A percentile compares a stretch with the other conserved stretches of the same genome.
Conservation (phyloP, 2,329 filamentous ascomycete genomes). For the Cordyceps sp. region DNA sequence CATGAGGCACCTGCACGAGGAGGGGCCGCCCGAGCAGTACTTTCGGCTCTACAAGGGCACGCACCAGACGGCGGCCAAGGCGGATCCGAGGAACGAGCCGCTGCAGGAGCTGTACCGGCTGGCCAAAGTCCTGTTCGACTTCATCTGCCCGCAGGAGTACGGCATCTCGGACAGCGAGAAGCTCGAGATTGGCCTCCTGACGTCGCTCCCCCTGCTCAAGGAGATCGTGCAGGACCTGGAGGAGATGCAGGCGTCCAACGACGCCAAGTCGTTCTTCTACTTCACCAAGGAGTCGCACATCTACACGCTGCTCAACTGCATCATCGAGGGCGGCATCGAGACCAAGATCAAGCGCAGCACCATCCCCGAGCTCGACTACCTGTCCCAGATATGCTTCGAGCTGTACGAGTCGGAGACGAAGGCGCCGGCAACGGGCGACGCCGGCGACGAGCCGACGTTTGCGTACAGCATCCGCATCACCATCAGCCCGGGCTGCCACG, state of each 20-base stretch:
- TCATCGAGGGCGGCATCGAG: slow-evolving; percentile 88
- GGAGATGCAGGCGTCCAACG: slow-evolving; percentile 87
- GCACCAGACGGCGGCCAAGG: slow-evolving; percentile 50
- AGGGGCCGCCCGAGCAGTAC: slow-evolving; percentile 52
- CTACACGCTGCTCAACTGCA: slow-evolving; percentile 94
- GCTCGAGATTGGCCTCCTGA: slow-evolving; percentile 92
- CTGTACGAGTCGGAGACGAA: slow-evolving; percentile 87
- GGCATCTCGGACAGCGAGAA: slow-evolving; percentile 93
- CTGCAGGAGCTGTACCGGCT: slow-evolving; percentile 85
- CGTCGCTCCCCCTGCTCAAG: slow-evolving; percentile 80
- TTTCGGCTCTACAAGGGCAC: slow-evolving; percentile 80
- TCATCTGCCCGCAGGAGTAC: slow-evolving; percentile 96
- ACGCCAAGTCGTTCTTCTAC: slow-evolving; percentile 94
- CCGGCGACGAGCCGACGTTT: slow-evolving; percentile 50
- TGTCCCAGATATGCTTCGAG: slow-evolving; percentile 96
- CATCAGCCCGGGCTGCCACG: slow-evolving; percentile 89
- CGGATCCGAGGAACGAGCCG: slow-evolving; percentile 72
- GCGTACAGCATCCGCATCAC: slow-evolving; percentile 94
- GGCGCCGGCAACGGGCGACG: slow-evolving; percentile 19
- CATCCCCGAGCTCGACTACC: slow-evolving; percentile 93
- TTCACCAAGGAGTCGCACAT: slow-evolving; percentile 99
- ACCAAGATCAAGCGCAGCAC: slow-evolving; percentile 92
- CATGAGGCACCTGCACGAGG: slow-evolving; percentile 30
- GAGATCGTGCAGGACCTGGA: slow-evolving; percentile 96
- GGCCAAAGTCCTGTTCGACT: slow-evolving; percentile 91